A percentile compares a stretch with the other conserved stretches of the same genome.
These are phyloP conservation scores for Epichloe gansuensis DNA, from an alignment of 2,329 filamentous ascomycete genomes.

Conservation along the genomic window DNA sequence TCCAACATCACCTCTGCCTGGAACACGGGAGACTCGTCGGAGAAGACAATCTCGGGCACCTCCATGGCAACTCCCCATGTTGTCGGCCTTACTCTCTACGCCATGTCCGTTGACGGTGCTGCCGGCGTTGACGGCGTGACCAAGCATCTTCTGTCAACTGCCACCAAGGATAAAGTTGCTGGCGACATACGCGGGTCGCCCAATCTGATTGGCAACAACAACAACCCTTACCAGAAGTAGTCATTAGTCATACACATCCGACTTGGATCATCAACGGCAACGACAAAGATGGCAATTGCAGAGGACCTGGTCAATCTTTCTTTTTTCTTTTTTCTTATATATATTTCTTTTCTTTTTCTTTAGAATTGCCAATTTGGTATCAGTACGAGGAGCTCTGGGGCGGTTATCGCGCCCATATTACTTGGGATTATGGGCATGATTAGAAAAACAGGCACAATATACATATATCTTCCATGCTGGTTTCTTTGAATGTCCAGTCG, in stretches of 20 bases:
- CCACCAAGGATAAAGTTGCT: not conserved
- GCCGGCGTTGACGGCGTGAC: not conserved
- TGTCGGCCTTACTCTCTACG: slow-evolving; percentile 37
- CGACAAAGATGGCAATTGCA: not conserved
- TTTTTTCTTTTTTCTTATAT: not conserved
- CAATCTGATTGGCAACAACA: slow-evolving; percentile 4
- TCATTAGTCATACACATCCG: not conserved
- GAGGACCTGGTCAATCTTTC: too few relatives aligned
- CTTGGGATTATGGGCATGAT: too few relatives aligned
- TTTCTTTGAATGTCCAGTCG: too few relatives aligned
- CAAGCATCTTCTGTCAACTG: not conserved
- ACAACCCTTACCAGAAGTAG: not conserved
- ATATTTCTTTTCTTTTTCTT: not conserved
- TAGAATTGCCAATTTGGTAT: too few relatives aligned
- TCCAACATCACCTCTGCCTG: slow-evolving; percentile 28
- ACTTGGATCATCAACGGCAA: not conserved
- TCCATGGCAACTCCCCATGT: slow-evolving; percentile 41
- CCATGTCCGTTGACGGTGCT: not conserved
- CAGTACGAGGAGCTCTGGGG: too few relatives aligned
- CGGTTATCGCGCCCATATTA: too few relatives aligned
- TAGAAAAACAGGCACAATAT: too few relatives aligned
- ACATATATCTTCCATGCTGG: too few relatives aligned
- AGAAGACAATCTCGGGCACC: slow-evolving; percentile 31
- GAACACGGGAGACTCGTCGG: slow-evolving; percentile 17
- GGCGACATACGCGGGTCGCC: not conserved